Base-by-base conservation (phyloP, 176 grass and related monocot genomes). In the Paspalum vaginatum region DNA sequence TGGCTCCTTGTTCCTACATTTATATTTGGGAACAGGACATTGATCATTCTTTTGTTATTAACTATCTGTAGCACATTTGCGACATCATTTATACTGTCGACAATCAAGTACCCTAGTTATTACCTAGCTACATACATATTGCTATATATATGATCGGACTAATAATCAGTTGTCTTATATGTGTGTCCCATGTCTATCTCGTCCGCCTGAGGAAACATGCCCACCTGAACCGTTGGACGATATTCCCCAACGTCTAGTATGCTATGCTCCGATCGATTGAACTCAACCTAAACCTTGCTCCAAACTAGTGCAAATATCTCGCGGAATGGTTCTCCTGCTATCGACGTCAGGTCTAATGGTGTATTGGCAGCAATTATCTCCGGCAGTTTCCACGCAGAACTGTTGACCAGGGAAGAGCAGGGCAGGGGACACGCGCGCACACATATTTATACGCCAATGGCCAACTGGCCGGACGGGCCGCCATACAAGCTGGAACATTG, bases 161-260 rank as follows among this genome's bases (percentile, higher is more conserved):
- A 8, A 54, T 54, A 10, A 39, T 22, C 42, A 5, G 6, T 5
- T 57, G 37, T 57, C 32, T 74, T 58, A 22, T 55, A 56, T 57
- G 52, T 41, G 12, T 43, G 37, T 42, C 71, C 9, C 26, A 39
- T 24, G 6, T 32, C 8, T 20, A 39, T 27, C 25, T 72, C 11
- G 8, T 32, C 51, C 15, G 20, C 54, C 5, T 57, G 24, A 32
- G 68, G 46, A 51, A 71, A 71, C 68, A 71, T 51, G 68, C 45
- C 67, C 68, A 71, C 68, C 68, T 71, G 46, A 59, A 25, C n/a
- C 8, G 10, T 25, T 25, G 56, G 56, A 59, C 56, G n/a, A 59
- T 59, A 2, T 10, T 12, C 4, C n/a, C 56, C 21, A 59, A 21
- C 56, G 56, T 59, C 56, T 59, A 25, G 8, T 24, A n/a, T 25